Evolutionary conservation across 345 rosid species (phyloP).

Genomic region (Combretum micranthum): DNA sequence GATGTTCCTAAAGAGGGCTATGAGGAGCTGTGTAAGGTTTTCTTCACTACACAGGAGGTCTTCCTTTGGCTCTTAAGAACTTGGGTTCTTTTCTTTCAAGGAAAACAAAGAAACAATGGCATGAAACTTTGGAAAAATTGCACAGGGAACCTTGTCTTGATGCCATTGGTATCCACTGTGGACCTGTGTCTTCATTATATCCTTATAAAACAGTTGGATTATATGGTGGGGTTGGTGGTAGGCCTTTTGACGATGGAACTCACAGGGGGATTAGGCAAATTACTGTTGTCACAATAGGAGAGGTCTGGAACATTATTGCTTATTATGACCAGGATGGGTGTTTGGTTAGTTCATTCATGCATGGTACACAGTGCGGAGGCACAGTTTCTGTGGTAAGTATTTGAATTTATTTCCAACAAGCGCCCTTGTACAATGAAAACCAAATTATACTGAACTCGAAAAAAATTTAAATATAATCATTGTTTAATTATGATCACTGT

Average conservation of each 20-base stretch:
- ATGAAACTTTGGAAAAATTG: constrained; percentile 1
- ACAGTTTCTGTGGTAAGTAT: too few relatives aligned
- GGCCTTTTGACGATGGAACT: constrained; percentile 3
- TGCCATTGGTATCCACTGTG: not conserved
- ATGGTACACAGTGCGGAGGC: not conserved
- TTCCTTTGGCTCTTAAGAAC: not conserved
- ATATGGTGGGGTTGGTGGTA: not conserved
- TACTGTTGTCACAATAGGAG: not conserved
- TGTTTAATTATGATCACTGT: too few relatives aligned
- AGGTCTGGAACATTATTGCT: not conserved
- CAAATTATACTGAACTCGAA: too few relatives aligned
- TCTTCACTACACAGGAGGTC: constrained; percentile 6
- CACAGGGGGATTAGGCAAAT: not conserved
- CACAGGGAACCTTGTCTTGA: not conserved
- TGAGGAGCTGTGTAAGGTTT: constrained; percentile 1
- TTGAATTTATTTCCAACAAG: too few relatives aligned
- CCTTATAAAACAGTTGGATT: not conserved
- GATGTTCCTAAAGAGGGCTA: constrained; percentile 5
- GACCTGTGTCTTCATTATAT: not conserved
- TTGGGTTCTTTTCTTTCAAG: constrained; percentile 5
- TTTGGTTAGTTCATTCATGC: not conserved
- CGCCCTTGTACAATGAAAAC: too few relatives aligned
- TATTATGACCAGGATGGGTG: not conserved
- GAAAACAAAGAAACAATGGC: not conserved
- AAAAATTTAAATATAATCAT: too few relatives aligned